Evolutionary conservation across 305 asterid genomes (phyloP), one percentile per base, ranked within the genome.

Genomic region (Salvia sclarea): DNA sequence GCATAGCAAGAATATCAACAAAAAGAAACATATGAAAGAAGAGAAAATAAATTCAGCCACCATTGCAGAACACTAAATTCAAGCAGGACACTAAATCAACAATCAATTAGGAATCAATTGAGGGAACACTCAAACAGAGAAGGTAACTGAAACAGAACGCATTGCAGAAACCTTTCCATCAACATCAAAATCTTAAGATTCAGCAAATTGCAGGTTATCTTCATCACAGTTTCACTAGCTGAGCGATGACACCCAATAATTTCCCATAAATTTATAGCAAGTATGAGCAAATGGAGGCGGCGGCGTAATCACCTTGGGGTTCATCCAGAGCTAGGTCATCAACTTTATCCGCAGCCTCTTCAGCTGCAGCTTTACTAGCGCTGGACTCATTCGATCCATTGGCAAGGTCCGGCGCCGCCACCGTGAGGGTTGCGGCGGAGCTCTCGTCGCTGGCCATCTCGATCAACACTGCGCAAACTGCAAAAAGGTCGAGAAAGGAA

Each of bases 331-430:
- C 73, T 68, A 91, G 76, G 66, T 64, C 87, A 35, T 67, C 84
- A 22, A 83, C 76, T 75, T 86, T 84, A 68, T 82, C 93, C 76
- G 73, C 90, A 38, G 81, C 59, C 57, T 79, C 92, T 17, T 72
- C 75, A 63, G 73, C 73, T 21, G 37, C 71, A 73, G 73, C 40
- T 64, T 75, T 60, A 35, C 76, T 69, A 24, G 54, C 9, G 78
- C 69, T 68, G 16, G 64, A 75, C 43, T 74, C 86, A 40, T 43
- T 59, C 14, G 25, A 16, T 40, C 76, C 77, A 71, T 68, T 72
- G 0, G 50, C 22, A 48, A 49, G 70, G 78, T 78, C 72, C 48
- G 85, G 58, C 43, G 71, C 77, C 56, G 77, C 92, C 65, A 66
- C 84, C 68, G 20, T 49, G 18, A 31, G 68, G 14, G 68, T 75